Base-by-base conservation (phyloP, 2,329 filamentous ascomycete species). In the Scedosporium minutisporum region DNA sequence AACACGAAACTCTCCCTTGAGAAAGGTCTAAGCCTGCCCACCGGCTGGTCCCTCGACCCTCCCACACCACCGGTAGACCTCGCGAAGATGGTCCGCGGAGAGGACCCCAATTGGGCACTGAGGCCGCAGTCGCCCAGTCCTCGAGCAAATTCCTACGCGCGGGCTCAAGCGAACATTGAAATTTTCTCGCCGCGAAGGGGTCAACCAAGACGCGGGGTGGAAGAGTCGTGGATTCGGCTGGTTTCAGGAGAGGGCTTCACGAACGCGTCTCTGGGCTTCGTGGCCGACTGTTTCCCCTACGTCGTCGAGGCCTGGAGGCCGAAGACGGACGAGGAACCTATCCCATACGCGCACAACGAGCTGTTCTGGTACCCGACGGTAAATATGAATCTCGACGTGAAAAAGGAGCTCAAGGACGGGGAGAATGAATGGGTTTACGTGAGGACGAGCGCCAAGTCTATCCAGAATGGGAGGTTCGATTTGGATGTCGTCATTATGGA, bases 281-380 rank as follows among this genome's bases (percentile, higher is more conserved):
- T 91, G 6, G 78, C 80, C 18, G 90, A 93, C 71, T 84, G 85
- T 70, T 90, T 87, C 66, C 87, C 87, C 2, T 83, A 87, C 69
- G 78, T 89, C 25, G 73, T 89, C 14, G 86, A 90, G 71, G 72
- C 74, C 1, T 80, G 75, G 57, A 71, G 76, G 3, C 75, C 75
- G 14, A 64, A 63, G 2, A 66, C 65, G 10, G 51, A 65, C 12
- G 67, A 68, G 41, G 69, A 75, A 63, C 63, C 74, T 71, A 69
- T 68, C 60, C 75, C 71, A 69, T 70, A 61, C 63, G 62, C 71
- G 6, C 27, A 41, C 6, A 67, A 73, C 57, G 70, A 72, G 7
- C 67, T 71, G 5, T 85, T 84, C 67, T 92, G 89, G 90, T 91
- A 90, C 71, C 89, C 89, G 0, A 96, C 90, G 0, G 73, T 96